Evolutionary conservation across 192 early-diverging fungal species (phyloP), one percentile per base, ranked within the genome.

Genomic region (Gamsiella multidivaricata): DNA sequence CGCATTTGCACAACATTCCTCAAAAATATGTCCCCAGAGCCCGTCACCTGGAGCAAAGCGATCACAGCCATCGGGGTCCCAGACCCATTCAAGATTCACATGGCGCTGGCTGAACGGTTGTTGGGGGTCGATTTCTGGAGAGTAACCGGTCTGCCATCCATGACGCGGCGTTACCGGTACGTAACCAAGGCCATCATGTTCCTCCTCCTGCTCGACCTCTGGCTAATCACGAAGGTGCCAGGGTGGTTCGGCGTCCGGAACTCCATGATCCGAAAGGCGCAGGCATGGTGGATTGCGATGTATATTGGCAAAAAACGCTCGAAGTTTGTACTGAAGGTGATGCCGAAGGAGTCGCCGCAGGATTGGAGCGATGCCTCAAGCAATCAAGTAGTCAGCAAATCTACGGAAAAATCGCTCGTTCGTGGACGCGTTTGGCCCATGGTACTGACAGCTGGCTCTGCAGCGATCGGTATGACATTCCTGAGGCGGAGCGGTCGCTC

Each of bases 81-180:
- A 11, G 62, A 65, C 36, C 55, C 57, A 0, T 54, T 46, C 50
- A 66, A 46, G 50, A 15, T 65, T 3, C 54, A 74, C 11, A 52
- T 74, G 71, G 61, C 62, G 0, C 10, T 74, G 22, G 43, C 71
- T 0, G 54, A 65, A 34, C 28, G 34, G 20, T 50, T 74, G 26
- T 28, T 74, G 10, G 71, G 62, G 8, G 28, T 56, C 3, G 39
- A 45, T 9, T 42, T 65, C 26, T 74, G 71, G 71, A 32, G 50
- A 14, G 50, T 23, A 15, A 70, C 20, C 26, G 50, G 58, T 0
- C 41, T 70, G 2, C 67, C 67, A 0, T n/a, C 17, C 2, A 54
- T 54, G 58, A 41, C 57, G 2, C 26, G 10, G 3, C 37, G 34
- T 3, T 70, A 70, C 18, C 17, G 36, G 2, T 5, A 61, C 41